Evolutionary conservation across 2,329 filamentous ascomycete species (phyloP).

Genomic region (Trichoderma endophyticum): DNA sequence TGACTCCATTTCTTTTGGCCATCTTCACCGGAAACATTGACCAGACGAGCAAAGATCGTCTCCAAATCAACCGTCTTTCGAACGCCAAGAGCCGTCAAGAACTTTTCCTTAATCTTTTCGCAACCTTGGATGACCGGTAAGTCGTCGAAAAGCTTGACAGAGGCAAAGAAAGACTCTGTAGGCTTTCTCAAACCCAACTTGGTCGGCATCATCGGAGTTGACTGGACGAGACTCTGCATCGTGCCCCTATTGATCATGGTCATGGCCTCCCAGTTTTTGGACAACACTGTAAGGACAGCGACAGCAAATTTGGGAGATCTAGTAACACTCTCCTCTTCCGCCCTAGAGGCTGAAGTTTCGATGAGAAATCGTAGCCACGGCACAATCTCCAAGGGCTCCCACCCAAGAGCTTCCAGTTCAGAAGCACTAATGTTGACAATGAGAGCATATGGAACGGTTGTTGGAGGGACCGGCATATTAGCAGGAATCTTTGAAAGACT

Average conservation of each 20-base stretch:
- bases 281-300: constrained; percentile 73
- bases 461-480: constrained; percentile 75
- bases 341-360: constrained; percentile 58
- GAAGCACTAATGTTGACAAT: constrained; percentile 64
- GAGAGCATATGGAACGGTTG: constrained; percentile 80
- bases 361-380: constrained; percentile 83
- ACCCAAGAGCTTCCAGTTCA: constrained; percentile 78
- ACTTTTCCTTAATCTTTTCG: constrained; percentile 83
- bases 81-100: constrained; percentile 78
- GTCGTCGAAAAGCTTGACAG: constrained; percentile 94
- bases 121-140: constrained; percentile 76
- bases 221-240: constrained; percentile 61
- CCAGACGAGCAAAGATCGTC: constrained; percentile 84
- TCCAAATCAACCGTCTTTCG: constrained; percentile 93
- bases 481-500: constrained; percentile 75
- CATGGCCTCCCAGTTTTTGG: constrained; percentile 86
- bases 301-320: constrained; percentile 70
- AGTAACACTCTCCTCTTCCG: constrained; percentile 66
- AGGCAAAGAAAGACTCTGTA: constrained; percentile 82
- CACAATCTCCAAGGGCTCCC: constrained; percentile 79
- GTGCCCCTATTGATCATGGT: constrained; percentile 62
- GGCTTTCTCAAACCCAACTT: constrained; percentile 87
- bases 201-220: constrained; percentile 78
- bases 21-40: constrained; percentile 55
- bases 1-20: constrained; percentile 78